Evolutionary conservation across 192 early-diverging fungal genomes (phyloP).

Genomic region (Backusella parvicylindrica): DNA sequence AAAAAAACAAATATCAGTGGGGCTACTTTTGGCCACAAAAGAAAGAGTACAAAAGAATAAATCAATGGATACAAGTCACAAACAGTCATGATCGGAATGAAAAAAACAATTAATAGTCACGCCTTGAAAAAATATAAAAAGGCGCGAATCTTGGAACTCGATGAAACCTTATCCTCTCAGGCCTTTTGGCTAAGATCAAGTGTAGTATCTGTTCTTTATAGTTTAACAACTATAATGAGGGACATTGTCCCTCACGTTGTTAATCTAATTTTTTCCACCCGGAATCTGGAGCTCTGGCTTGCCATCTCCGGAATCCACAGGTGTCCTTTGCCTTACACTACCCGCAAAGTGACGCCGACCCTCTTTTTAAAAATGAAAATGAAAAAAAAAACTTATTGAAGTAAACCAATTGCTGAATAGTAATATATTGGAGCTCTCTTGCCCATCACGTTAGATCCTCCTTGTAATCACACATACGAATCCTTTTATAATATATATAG

Average conservation of each 20-base stretch:
- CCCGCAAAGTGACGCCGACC: slow-evolving; percentile 52
- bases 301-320: slow-evolving; percentile 42
- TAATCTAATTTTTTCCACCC: slow-evolving; percentile 58
- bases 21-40: too few relatives aligned
- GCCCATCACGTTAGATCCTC: too few relatives aligned
- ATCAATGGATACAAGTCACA: too few relatives aligned
- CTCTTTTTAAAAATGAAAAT: slow-evolving; percentile 8
- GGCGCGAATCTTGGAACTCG: slow-evolving; percentile 1
- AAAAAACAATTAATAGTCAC: too few relatives aligned
- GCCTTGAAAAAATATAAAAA: slow-evolving; percentile 31
- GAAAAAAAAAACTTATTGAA: too few relatives aligned
- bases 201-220: slow-evolving; percentile 88
- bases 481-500: too few relatives aligned
- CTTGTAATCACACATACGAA: too few relatives aligned
- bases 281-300: slow-evolving; percentile 42
- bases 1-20: too few relatives aligned
- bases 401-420: background rate
- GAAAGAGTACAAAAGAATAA: too few relatives aligned
- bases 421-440: background rate
- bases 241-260: slow-evolving; percentile 45
- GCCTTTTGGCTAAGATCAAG: slow-evolving; percentile 86
- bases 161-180: slow-evolving; percentile 61
- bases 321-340: slow-evolving; percentile 68
- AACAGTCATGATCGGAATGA: too few relatives aligned
- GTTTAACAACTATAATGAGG: slow-evolving; percentile 58